Percentiles rank a stretch among this genome's conserved stretches.
Evolutionary conservation across 1,284 basidiomycete species (phyloP).

Genomic region (Vanrija sp.): DNA sequence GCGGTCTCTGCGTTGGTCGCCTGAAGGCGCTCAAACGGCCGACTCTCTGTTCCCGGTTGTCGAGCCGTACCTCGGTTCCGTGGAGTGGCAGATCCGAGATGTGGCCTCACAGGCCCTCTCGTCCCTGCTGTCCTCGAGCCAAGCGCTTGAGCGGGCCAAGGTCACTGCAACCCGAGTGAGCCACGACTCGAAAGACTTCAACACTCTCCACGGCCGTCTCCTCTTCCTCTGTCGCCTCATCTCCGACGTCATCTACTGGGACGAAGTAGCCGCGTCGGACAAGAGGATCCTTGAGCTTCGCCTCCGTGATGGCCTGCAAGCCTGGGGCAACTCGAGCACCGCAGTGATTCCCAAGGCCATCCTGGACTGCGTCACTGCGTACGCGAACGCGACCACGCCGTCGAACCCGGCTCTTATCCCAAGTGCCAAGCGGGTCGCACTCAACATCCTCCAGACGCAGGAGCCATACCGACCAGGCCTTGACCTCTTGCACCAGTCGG

Average conservation of each 20-base stretch:
- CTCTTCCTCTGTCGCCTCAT: slow-evolving; percentile 30
- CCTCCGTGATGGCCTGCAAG: slow-evolving; percentile 6
- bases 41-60: slow-evolving; percentile 20
- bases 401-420: not conserved
- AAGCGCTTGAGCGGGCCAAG: slow-evolving; percentile 20
- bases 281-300: slow-evolving; percentile 12
- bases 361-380: slow-evolving; percentile 18
- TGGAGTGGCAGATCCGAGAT: slow-evolving; percentile 41
- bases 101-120: slow-evolving; percentile 43
- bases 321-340: not conserved
- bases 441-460: slow-evolving; percentile 6
- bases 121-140: slow-evolving; percentile 27
- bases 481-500: slow-evolving; percentile 13
- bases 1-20: slow-evolving; percentile 35
- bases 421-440: not conserved
- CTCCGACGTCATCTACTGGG: slow-evolving; percentile 29
- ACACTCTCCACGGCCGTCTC: slow-evolving; percentile 35
- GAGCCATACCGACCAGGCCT: not conserved
- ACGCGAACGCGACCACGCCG: not conserved
- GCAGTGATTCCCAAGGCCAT: slow-evolving; percentile 14
- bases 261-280: not conserved
- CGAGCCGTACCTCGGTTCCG: slow-evolving; percentile 24
- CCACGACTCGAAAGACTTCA: slow-evolving; percentile 16
- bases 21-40: slow-evolving; percentile 22
- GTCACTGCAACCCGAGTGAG: slow-evolving; percentile 6